phyloP scores from a whole-genome alignment of 768 basidiomycete species.

The Pulveroboletus sp. region DNA sequence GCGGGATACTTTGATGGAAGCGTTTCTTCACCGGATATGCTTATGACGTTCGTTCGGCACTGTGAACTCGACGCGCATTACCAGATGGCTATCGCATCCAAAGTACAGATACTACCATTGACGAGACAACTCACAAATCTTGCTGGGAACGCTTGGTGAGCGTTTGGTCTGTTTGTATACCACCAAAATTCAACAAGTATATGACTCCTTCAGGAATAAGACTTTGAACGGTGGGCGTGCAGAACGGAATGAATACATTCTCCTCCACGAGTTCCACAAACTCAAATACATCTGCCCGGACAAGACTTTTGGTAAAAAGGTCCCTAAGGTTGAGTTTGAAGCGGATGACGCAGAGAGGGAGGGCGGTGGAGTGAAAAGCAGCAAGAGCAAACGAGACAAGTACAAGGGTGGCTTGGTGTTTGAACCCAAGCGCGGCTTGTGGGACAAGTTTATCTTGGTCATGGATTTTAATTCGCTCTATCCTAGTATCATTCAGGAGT shows the following conservation, averaged over 20 bases:
- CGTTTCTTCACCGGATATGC: conserved; percentile 64
- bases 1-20: conserved; percentile 84
- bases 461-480: conserved; percentile 99
- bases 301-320: conserved; percentile 82
- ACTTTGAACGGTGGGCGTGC: conserved; percentile 96
- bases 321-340: conserved; percentile 43
- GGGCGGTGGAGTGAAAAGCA: conserved; percentile 38
- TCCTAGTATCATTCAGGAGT: conserved; percentile 99
- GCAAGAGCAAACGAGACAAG: conserved; percentile 81
- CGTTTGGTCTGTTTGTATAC: background rate
- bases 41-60: conserved; percentile 86
- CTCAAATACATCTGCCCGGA: conserved; percentile 96
- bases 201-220: conserved; percentile 67
- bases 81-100: conserved; percentile 93
- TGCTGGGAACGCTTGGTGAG: conserved; percentile 94
- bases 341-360: conserved; percentile 55
- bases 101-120: conserved; percentile 90
- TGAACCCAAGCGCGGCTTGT: conserved; percentile 90
- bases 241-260: conserved; percentile 98
- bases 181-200: background rate
- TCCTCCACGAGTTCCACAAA: conserved; percentile 95
- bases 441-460: conserved; percentile 95
- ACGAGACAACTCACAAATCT: conserved; percentile 93
- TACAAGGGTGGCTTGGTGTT: conserved; percentile 99
- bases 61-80: conserved; percentile 96